Evolutionary conservation across 371 early-diverging fungal species (phyloP).

Genomic region (Phascolomyces articulosus): DNA sequence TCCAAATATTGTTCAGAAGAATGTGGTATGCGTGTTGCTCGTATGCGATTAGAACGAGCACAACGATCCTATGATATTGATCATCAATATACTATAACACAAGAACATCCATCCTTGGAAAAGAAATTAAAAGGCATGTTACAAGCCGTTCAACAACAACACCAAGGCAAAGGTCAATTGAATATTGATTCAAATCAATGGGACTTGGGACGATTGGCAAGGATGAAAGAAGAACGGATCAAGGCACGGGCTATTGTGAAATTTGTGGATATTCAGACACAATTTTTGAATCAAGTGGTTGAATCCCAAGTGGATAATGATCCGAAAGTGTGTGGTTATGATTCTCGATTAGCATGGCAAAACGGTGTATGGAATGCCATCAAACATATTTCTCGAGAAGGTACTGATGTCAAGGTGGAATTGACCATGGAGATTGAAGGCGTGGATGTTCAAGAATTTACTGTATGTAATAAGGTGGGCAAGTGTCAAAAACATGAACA

Average conservation of each 20-base stretch:
- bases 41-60: conserved; percentile 6
- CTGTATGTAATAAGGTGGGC: neutral
- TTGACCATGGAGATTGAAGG: neutral
- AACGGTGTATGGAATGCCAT: neutral
- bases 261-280: conserved; percentile 1
- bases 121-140: neutral
- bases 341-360: conserved; percentile 12
- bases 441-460: neutral
- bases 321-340: conserved; percentile 5
- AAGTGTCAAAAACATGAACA: conserved; percentile 13
- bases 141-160: neutral
- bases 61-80: neutral
- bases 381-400: conserved; percentile 1
- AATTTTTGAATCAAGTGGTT: neutral
- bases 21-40: conserved; percentile 13
- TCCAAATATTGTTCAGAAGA: conserved; percentile 15
- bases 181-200: conserved; percentile 2
- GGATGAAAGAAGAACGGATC: neutral
- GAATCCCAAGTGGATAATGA: neutral
- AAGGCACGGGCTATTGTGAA: neutral
- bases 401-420: neutral
- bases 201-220: neutral
- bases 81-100: neutral
- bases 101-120: neutral
- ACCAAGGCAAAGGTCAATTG: neutral